Percentiles rank a stretch among this genome's conserved stretches.
Conservation (phyloP, 306 rosid genomes). For the Lagenaria siceraria region DNA sequence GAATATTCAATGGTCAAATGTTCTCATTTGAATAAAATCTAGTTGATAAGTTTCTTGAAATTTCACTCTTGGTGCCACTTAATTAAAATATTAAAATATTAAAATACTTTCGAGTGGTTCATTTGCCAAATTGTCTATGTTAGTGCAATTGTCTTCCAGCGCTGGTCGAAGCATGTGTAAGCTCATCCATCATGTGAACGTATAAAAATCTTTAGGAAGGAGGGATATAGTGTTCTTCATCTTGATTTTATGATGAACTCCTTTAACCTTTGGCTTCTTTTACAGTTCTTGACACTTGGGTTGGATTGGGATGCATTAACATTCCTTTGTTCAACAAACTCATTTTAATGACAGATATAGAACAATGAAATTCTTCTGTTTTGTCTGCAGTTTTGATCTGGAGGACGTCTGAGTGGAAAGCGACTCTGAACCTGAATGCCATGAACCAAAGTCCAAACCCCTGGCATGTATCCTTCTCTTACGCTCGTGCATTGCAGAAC, state of each 20-base stretch:
- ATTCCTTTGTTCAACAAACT: neutral
- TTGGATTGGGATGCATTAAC: neutral
- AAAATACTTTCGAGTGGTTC: neutral
- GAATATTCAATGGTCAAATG: neutral
- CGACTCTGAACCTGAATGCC: constrained; percentile 83
- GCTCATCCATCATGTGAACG: neutral
- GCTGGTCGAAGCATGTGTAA: neutral
- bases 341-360: neutral
- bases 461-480: constrained; percentile 97
- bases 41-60: neutral
- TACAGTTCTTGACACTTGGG: neutral
- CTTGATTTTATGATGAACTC: neutral
- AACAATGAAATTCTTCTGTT: neutral
- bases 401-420: constrained; percentile 95
- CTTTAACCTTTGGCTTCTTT: neutral
- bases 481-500: constrained; percentile 94
- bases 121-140: neutral
- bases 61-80: neutral
- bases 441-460: constrained; percentile 99
- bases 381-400: constrained; percentile 67
- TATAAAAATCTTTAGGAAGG: neutral
- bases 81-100: neutral
- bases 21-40: neutral
- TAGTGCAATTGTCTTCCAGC: neutral
- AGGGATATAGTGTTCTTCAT: neutral